phyloP scores from a whole-genome alignment of 306 rosid genomes.

The Hippophae rhamnoides region DNA sequence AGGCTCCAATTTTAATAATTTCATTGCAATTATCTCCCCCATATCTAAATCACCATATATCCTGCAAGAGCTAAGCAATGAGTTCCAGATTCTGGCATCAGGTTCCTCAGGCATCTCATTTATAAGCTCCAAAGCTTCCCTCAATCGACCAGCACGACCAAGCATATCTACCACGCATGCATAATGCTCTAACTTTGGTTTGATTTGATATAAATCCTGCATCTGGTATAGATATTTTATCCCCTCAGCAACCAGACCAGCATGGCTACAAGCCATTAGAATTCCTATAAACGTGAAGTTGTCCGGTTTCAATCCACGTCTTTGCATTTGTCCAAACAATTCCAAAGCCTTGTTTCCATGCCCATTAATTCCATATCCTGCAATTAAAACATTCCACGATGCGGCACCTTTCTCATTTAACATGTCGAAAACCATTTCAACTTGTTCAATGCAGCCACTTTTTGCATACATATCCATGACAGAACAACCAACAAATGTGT shows the following conservation, averaged over 20 bases:
- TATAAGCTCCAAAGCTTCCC: slow-evolving; percentile 57
- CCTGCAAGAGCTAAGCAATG: slow-evolving; percentile 75
- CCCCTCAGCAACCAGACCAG: slow-evolving; percentile 61
- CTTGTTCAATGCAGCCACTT: slow-evolving; percentile 60
- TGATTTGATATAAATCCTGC: slow-evolving; percentile 42
- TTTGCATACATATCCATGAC: slow-evolving; percentile 80
- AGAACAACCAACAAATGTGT: slow-evolving; percentile 57
- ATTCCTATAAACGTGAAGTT: slow-evolving; percentile 62
- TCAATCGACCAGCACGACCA: slow-evolving; percentile 53
- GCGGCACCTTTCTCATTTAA: slow-evolving; percentile 40
- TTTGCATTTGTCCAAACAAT: slow-evolving; percentile 56
- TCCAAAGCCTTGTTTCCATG: slow-evolving; percentile 54
- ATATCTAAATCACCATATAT: slow-evolving; percentile 42
- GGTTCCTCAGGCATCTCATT: slow-evolving; percentile 57
- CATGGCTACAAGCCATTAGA: slow-evolving; percentile 71
- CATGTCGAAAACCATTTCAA: slow-evolving; percentile 42
- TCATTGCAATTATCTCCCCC: slow-evolving; percentile 44
- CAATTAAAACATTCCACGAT: slow-evolving; percentile 65
- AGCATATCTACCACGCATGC: slow-evolving; percentile 82
- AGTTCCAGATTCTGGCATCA: slow-evolving; percentile 69
- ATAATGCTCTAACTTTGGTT: slow-evolving; percentile 64
- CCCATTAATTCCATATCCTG: slow-evolving; percentile 78
- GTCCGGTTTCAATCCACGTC: slow-evolving; percentile 43
- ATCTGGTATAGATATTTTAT: slow-evolving; percentile 42
- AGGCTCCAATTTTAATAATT: slow-evolving; percentile 49